Evolutionary conservation across 2,329 filamentous ascomycete genomes (phyloP), one percentile per base, ranked within the genome.

Genomic region (Coleophoma eucalyptorum): DNA sequence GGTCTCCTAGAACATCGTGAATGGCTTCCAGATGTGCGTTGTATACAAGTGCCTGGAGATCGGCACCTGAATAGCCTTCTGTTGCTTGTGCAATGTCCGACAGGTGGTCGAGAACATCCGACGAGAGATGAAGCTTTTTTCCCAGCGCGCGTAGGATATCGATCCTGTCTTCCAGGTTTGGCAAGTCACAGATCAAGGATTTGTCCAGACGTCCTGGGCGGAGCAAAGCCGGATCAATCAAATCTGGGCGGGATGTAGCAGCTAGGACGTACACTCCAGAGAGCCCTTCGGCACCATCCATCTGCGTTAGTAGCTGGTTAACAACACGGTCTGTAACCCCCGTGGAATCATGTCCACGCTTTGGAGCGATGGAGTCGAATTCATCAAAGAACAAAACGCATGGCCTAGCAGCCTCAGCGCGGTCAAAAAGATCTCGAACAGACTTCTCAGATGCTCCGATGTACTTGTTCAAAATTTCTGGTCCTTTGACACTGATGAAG

Each of bases 371-470:
- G 37, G 89, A 92, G 72, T 99, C 94, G 65, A 99, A 99, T 68
- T 99, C 94, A 65, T 99, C 94, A 65, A 99, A 99, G 77, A 99
- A 99, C 8, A 99, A 77, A 4, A 99, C 89, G 61, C 94, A 97
- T 0, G 95, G 95, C 53, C 87, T 84, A 4, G 94, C 94, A 3
- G 94, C 93, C 64, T 87, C 85, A 0, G 94, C 94, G 40, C 94
- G 83, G 65, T 96, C 93, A 63, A 99, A 99, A 1, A 99, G 77
- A 67, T 99, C 94, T 40, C 95, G 85, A 6, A 99, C 92, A 54
- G 86, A 91, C 76, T 99, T 99, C 65, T 99, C 94, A 26, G 89
- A 96, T 1, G 94, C 94, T 64, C 94, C 94, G 52, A 99, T 99
- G 68, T 99, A 99, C 72, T 99, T 99, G 77, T 99, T 99, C 49